Base-by-base conservation (phyloP, 768 basidiomycete genomes). In the Chalciporus piperatus region DNA sequence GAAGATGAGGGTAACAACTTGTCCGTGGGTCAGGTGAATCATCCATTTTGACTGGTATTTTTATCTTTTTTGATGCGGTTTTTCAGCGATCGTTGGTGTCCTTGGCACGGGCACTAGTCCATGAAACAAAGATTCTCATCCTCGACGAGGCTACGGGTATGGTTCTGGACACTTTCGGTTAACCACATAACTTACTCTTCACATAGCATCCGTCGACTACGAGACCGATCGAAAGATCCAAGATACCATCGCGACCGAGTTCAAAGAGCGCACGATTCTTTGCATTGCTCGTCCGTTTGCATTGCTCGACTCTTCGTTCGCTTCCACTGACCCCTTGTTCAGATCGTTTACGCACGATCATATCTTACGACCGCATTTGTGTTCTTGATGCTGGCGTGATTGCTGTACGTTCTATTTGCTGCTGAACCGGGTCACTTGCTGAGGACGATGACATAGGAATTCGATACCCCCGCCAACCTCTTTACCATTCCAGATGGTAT, bases 191-290 rank as follows among this genome's bases (percentile, higher is more conserved):
- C 39, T 51, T 20, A 60, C 16, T 5, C 16, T 44, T 16, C 10
- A 10, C 25, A 19, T 52, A 80, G 89, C 89, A n/a, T 89, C 87
- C 11, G 89, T 93, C 25, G 91, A 93, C 59, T 88, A 85, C 58
- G 91, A 90, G 69, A 95, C 92, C 1, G 94, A 97, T 71, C 74
- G 83, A 51, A 90, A 89, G 66, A 93, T 98, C 53, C 94, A 97
- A 64, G 80, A 88, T 56, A 96, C 94, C 6, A 96, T 98, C 55
- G 79, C 89, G 1, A 75, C 76, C 44, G 87, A 89, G 72, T 98
- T 96, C 73, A 72, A 77, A 40, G 85, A 92, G 66, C 83, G 85
- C 56, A 96, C 94, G 0, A 80, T 95, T 48, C 70, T 95, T 14
- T 92, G 89, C 68, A 94, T 95, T 54, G 89, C 89, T 54, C 91